A percentile compares a stretch with the other conserved stretches of the same genome.
Conservation (phyloP, 208 protist genomes). For the Naegleria gruberi region DNA sequence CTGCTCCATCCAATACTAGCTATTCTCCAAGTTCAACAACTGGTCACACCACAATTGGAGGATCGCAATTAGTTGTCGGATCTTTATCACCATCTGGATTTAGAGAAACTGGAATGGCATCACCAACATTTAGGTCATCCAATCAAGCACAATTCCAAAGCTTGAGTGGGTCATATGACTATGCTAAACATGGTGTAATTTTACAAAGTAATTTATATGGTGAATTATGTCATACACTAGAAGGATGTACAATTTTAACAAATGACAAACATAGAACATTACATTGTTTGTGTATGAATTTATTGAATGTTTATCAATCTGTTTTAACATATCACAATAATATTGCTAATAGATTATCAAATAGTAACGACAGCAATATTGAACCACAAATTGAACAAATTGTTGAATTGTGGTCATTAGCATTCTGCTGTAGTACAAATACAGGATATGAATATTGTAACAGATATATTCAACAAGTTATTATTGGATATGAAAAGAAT, state of each 20-base stretch:
- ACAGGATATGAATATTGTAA: background rate
- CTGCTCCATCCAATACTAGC: no score
- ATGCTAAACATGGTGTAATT: background rate
- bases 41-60: background rate
- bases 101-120: background rate
- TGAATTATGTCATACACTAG: background rate
- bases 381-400: background rate
- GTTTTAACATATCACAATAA: background rate
- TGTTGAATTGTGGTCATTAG: background rate
- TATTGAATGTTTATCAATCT: background rate
- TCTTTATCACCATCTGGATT: background rate
- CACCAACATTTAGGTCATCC: background rate
- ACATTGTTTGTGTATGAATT: background rate
- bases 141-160: no score
- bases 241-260: constrained; percentile 2
- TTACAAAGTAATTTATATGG: constrained; percentile 10
- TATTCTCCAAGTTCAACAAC: background rate
- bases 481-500: background rate
- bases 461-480: background rate
- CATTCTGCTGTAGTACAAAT: background rate
- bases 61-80: background rate
- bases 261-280: background rate
- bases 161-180: background rate
- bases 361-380: no score
- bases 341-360: background rate